Evolutionary conservation across 495 filamentous ascomycete genomes (phyloP), one percentile per base, ranked within the genome.

Genomic region (Jackrogersella multiformis): DNA sequence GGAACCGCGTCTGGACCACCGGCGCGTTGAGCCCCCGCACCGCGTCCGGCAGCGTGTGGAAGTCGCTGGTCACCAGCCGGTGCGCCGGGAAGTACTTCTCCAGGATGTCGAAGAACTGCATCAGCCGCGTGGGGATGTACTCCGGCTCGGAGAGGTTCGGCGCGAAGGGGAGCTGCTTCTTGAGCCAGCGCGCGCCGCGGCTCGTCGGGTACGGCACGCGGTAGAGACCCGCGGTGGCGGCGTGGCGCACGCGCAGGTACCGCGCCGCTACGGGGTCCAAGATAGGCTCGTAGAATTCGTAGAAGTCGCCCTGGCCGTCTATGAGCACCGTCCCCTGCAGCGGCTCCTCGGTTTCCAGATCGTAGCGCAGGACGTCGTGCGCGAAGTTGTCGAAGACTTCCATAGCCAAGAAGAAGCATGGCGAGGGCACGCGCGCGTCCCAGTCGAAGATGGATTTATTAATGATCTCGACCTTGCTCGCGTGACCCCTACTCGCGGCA

Each of bases 371-470:
- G 38, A 88, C 83, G 80, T 99, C 95, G 80, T 99, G 95, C 20
- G 91, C 88, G 78, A 99, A 98, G 78, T 99, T 99, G 79, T 99
- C 95, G 71, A 97, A 94, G 57, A 99, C 95, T 74, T 99, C 95
- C 69, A 99, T 88, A n/a, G 94, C 95, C 4, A 99, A 85, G 81
- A 99, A 97, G 81, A 95, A 99, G 81, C 95, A 97, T 0, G 95
- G 94, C 1, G 89, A 90, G 6, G 92, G 88, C 13, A 97, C 92
- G 61, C 90, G 91, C 21, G 82, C 84, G 65, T 89, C 80, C 95
- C 96, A 99, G 75, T 95, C 89, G 76, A 99, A 98, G 74, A 99
- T 92, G 68, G 92, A 96, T 64, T 86, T 83, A 77, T 97, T 97
- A 73, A 97, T 89, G 75, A 99, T 97, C 70, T 97, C 92, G 36